Evolutionary conservation across 768 basidiomycete species (phyloP).

Genomic region (Psilocybe tampanensis): DNA sequence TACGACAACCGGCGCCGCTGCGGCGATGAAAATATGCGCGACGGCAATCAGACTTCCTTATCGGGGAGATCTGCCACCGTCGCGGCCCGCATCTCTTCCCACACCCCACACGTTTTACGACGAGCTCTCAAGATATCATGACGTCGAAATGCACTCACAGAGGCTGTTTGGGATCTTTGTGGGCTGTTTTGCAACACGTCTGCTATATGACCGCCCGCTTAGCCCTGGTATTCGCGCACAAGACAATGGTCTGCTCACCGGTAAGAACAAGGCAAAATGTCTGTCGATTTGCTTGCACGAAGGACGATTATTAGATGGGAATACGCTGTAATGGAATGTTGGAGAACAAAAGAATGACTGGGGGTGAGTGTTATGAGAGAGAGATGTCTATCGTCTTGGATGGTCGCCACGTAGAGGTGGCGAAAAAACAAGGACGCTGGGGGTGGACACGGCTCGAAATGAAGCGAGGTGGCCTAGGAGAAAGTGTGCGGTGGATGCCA

Average conservation of each 20-base stretch:
- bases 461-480: slow-evolving; percentile 48
- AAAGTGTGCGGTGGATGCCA: slow-evolving; percentile 32
- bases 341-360: slow-evolving; percentile 49
- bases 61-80: slow-evolving; percentile 26
- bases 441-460: slow-evolving; percentile 47
- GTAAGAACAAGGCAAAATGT: slow-evolving; percentile 20
- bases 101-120: slow-evolving; percentile 41
- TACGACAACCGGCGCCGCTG: slow-evolving; percentile 28
- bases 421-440: slow-evolving; percentile 31
- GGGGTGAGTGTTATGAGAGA: slow-evolving; percentile 42
- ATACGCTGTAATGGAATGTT: slow-evolving; percentile 30
- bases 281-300: slow-evolving; percentile 19
- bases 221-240: not conserved
- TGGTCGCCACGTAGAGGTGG: slow-evolving; percentile 39
- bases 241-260: slow-evolving; percentile 14
- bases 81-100: slow-evolving; percentile 29
- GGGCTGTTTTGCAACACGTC: slow-evolving; percentile 4
- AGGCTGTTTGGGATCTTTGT: not conserved
- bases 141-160: slow-evolving; percentile 28
- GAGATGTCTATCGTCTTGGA: slow-evolving; percentile 32
- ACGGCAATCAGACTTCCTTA: slow-evolving; percentile 17
- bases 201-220: slow-evolving; percentile 11
- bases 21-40: slow-evolving; percentile 19
- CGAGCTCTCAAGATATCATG: slow-evolving; percentile 32
- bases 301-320: slow-evolving; percentile 24